Conservation (phyloP, 805 yeast genomes). For the Saccharomycopsis malanga region DNA sequence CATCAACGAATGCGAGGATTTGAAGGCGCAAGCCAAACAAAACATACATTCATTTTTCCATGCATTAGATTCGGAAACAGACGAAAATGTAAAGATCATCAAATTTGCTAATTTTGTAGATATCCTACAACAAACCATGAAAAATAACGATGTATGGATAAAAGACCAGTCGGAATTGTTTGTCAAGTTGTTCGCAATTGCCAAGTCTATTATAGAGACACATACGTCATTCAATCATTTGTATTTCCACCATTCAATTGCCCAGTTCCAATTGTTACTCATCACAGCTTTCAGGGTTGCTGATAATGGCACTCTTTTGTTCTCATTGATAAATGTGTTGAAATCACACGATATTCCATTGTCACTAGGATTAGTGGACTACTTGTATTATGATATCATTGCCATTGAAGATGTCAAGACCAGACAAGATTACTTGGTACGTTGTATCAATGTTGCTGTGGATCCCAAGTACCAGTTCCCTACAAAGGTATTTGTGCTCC, state of each 20-base stretch:
- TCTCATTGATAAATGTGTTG: slow-evolving; percentile 37
- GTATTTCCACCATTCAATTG: slow-evolving; percentile 63
- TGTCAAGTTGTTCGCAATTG: slow-evolving; percentile 35
- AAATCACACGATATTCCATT: slow-evolving; percentile 40
- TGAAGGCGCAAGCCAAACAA: slow-evolving; percentile 49
- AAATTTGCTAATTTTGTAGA: slow-evolving; percentile 73
- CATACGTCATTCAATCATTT: slow-evolving; percentile 56
- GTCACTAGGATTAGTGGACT: slow-evolving; percentile 46
- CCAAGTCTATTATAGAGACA: slow-evolving; percentile 40
- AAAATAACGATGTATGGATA: slow-evolving; percentile 54
- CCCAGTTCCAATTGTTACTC: slow-evolving; percentile 48
- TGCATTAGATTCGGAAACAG: slow-evolving; percentile 41
- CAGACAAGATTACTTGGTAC: slow-evolving; percentile 46
- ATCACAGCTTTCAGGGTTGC: slow-evolving; percentile 32
- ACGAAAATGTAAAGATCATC: slow-evolving; percentile 47
- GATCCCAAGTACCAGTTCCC: slow-evolving; percentile 38
- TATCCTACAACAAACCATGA: slow-evolving; percentile 46
- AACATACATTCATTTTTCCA: slow-evolving; percentile 44
- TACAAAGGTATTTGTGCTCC: slow-evolving; percentile 56
- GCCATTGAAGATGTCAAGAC: slow-evolving; percentile 38
- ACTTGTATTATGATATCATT: slow-evolving; percentile 50
- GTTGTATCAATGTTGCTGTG: slow-evolving; percentile 44
- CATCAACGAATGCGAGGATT: slow-evolving; percentile 47
- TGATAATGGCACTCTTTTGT: slow-evolving; percentile 33
- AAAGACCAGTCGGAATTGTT: slow-evolving; percentile 41